These are phyloP conservation scores for Hypoxylon sp. DNA, from an alignment of 2,329 filamentous ascomycete species.

Conservation along the genomic window DNA sequence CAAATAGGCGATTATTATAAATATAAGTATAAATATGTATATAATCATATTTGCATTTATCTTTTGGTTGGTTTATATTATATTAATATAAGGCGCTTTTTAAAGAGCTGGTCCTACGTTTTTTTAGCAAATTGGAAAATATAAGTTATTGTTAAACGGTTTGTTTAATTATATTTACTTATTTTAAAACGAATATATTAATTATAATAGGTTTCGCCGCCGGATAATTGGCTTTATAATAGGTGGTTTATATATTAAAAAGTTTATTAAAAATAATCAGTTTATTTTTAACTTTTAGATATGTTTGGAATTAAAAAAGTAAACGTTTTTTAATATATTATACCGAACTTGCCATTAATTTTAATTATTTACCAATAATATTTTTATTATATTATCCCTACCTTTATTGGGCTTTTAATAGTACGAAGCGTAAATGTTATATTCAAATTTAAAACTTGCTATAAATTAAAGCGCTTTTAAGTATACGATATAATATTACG, in stretches of 20 bases:
- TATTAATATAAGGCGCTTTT: neutral
- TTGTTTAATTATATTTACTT: neutral
- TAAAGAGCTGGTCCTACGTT: neutral
- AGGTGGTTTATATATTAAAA: neutral
- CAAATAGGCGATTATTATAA: neutral
- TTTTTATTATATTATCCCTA: neutral
- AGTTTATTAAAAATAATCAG: neutral
- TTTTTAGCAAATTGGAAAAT: neutral
- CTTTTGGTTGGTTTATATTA: neutral
- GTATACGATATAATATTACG: neutral
- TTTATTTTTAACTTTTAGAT: neutral
- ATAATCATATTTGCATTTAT: neutral
- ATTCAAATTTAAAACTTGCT: neutral
- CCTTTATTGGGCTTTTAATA: neutral
- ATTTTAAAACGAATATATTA: neutral
- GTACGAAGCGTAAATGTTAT: neutral
- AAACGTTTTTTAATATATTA: neutral
- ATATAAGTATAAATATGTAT: neutral
- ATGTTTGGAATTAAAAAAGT: neutral
- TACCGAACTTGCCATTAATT: neutral
- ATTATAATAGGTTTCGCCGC: neutral
- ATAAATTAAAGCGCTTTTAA: neutral
- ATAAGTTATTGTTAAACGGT: neutral
- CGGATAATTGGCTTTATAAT: neutral
- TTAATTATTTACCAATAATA: neutral